Evolutionary conservation across 2,329 filamentous ascomycete genomes (phyloP).

Genomic region (Knoxdaviesia capensis): DNA sequence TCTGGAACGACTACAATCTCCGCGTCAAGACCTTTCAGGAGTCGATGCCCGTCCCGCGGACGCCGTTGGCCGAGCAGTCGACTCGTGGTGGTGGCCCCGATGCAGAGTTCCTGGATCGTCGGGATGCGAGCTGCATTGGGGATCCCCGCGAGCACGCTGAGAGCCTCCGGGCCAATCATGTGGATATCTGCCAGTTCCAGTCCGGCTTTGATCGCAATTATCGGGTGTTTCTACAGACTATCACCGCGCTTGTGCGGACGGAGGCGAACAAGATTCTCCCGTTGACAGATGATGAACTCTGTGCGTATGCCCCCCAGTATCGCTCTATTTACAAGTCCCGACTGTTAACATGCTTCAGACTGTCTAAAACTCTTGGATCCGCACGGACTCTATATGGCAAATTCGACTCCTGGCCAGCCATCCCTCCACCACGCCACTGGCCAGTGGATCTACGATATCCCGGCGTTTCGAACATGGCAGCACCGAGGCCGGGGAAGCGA

Average conservation of each 20-base stretch:
- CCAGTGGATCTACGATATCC: constrained; percentile 13
- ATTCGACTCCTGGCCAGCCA: no score
- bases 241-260: constrained; percentile 7
- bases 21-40: constrained; percentile 14
- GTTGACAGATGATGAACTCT: no score
- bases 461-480: constrained; percentile 13
- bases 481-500: constrained; percentile 9
- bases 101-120: constrained; percentile 4
- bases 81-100: constrained; percentile 1
- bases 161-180: constrained; percentile 17
- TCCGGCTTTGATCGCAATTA: constrained; percentile 11
- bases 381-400: neutral
- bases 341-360: constrained; percentile 2
- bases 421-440: constrained; percentile 9
- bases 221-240: constrained; percentile 7
- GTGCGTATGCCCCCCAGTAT: no score
- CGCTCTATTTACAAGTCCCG: no score
- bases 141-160: constrained; percentile 12
- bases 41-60: neutral
- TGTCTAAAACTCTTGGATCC: constrained; percentile 8
- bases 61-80: neutral
- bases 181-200: constrained; percentile 18
- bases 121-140: constrained; percentile 11
- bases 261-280: constrained; percentile 6
- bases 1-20: constrained; percentile 15